Percentiles rank a stretch among this genome's conserved stretches.
Evolutionary conservation across 306 rosid genomes (phyloP).

Genomic region (Coriaria nepalensis): DNA sequence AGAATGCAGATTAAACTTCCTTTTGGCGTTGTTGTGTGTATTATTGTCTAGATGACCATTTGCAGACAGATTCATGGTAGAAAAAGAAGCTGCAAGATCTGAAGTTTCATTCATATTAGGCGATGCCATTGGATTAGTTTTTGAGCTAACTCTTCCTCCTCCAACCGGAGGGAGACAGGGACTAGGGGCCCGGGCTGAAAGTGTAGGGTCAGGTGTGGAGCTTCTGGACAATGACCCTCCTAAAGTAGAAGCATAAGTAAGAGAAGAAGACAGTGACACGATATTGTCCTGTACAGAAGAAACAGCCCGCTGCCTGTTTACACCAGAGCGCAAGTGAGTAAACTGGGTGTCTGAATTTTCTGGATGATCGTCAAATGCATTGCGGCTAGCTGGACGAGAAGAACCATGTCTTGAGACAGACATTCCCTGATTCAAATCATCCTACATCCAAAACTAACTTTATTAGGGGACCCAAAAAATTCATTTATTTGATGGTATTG

Average conservation of each 20-base stretch:
- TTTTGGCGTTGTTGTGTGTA: constrained; percentile 37
- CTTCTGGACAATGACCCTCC: constrained; percentile 81
- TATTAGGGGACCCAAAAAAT: too few relatives aligned
- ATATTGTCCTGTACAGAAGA: constrained; percentile 45
- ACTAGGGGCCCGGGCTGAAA: constrained; percentile 73
- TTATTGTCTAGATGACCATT: constrained; percentile 41
- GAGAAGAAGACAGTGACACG: constrained; percentile 24
- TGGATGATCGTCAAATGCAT: constrained; percentile 62
- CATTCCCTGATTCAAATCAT: constrained; percentile 26
- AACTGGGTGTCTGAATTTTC: constrained; percentile 56
- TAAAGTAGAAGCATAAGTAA: constrained; percentile 73
- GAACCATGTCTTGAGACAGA: constrained; percentile 29
- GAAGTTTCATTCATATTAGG: constrained; percentile 42
- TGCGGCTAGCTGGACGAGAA: constrained; percentile 69
- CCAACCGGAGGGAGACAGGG: constrained; percentile 75
- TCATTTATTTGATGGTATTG: too few relatives aligned
- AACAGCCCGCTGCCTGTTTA: constrained; percentile 44
- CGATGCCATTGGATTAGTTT: constrained; percentile 38
- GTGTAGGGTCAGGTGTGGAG: constrained; percentile 80
- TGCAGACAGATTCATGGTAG: constrained; percentile 61
- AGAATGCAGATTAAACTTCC: constrained; percentile 35
- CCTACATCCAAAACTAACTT: constrained; percentile 19
- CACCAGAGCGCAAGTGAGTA: constrained; percentile 37
- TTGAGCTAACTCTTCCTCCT: constrained; percentile 44
- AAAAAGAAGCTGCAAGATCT: constrained; percentile 65